Percentiles rank a stretch among this genome's conserved stretches.
Evolutionary conservation across 192 early-diverging fungal genomes (phyloP).

Genomic region (Hyaloraphidium curvatum): DNA sequence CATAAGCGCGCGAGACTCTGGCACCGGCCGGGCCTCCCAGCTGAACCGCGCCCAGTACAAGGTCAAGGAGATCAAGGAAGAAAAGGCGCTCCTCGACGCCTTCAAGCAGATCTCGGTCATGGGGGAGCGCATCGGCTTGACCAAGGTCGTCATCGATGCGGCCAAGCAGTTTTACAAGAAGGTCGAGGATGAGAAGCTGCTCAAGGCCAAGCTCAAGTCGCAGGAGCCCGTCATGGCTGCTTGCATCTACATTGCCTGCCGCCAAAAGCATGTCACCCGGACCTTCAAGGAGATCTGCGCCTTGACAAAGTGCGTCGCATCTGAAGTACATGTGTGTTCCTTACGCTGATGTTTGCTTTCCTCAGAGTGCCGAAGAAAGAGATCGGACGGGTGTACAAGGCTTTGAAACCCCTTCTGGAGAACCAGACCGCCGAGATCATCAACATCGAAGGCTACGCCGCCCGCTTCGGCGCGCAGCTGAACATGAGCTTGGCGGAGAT

Average conservation of each 20-base stretch:
- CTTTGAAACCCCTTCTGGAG: conserved; percentile 40
- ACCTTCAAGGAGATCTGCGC: conserved; percentile 91
- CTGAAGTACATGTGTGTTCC: no score
- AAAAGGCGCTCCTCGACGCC: conserved; percentile 48
- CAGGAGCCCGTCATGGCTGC: conserved; percentile 70
- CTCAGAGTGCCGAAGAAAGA: conserved; percentile 88
- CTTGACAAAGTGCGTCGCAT: no score
- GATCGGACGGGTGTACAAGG: conserved; percentile 67
- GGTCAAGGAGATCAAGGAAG: conserved; percentile 38
- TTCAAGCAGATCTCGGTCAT: conserved; percentile 60
- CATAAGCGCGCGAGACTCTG: conserved; percentile 58
- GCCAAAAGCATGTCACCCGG: conserved; percentile 57
- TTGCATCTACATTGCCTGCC: conserved; percentile 84
- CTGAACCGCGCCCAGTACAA: conserved; percentile 48
- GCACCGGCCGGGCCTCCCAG: conserved; percentile 44
- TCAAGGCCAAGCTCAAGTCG: conserved; percentile 46
- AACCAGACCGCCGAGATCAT: conserved; percentile 48
- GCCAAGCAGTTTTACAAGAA: conserved; percentile 78
- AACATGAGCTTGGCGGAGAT: not conserved
- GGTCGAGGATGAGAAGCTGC: conserved; percentile 61
- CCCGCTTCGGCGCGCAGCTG: conserved; percentile 4
- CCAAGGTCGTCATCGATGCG: conserved; percentile 46
- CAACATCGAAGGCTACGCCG: not conserved
- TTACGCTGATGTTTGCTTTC: no score
- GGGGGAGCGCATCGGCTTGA: conserved; percentile 61